Conservation (phyloP, 2,329 filamentous ascomycete species). For the Cyphellophora attinorum region DNA sequence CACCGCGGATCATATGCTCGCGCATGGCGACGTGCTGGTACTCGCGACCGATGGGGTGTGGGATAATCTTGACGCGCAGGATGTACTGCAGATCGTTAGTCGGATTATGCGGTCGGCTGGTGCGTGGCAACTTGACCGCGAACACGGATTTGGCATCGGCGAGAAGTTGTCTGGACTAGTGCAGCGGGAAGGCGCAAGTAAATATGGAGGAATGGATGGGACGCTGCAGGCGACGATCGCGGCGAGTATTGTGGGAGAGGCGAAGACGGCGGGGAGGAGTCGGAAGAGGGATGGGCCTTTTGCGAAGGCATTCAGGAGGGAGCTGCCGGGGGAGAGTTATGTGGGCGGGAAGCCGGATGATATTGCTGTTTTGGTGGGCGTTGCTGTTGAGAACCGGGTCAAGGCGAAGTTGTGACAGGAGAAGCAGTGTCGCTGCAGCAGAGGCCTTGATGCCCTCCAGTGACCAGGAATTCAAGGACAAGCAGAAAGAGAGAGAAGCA, state of each 20-base stretch:
- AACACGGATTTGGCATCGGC: constrained; percentile 50
- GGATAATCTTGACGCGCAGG: constrained; percentile 89
- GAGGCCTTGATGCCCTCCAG: too few relatives aligned
- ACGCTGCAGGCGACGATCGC: constrained; percentile 73
- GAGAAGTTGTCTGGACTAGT: constrained; percentile 45
- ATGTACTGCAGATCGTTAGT: constrained; percentile 73
- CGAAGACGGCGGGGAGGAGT: constrained; percentile 77
- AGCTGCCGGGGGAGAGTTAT: constrained; percentile 79
- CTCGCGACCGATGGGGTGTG: constrained; percentile 93
- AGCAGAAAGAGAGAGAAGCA: too few relatives aligned
- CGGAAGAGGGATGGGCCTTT: constrained; percentile 80
- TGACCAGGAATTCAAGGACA: too few relatives aligned
- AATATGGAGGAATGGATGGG: constrained; percentile 20
- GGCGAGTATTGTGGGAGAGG: constrained; percentile 66
- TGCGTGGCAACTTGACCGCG: constrained; percentile 56
- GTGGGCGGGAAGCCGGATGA: constrained; percentile 92
- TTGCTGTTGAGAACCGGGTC: constrained; percentile 41
- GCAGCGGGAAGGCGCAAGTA: constrained; percentile 38
- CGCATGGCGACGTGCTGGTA: constrained; percentile 86
- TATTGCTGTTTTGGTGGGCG: constrained; percentile 78
- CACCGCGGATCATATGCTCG: constrained; percentile 63
- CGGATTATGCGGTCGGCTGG: constrained; percentile 62
- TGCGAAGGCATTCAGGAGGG: constrained; percentile 83
- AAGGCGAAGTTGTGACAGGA: constrained; percentile 16
- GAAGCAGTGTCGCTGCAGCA: too few relatives aligned